Evolutionary conservation across 2,329 filamentous ascomycete genomes (phyloP).

Genomic region (Orbilia javanica): DNA sequence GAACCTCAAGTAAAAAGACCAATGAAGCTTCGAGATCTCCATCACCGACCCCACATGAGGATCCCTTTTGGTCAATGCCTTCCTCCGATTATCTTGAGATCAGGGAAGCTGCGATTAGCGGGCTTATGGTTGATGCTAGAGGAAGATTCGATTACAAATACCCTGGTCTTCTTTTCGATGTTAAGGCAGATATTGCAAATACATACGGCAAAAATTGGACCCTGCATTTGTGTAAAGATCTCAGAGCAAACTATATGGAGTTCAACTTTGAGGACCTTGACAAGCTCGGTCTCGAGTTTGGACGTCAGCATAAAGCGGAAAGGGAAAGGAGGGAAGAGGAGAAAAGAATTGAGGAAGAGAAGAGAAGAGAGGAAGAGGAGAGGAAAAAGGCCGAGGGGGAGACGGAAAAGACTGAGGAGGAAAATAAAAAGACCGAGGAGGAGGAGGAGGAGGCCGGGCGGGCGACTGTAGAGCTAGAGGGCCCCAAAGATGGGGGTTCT

Average conservation of each 20-base stretch:
- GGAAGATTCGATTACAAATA: background rate
- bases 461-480: too few relatives aligned
- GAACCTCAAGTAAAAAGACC: background rate
- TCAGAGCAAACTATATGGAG: background rate
- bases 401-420: background rate
- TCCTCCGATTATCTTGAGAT: background rate
- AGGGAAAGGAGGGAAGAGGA: background rate
- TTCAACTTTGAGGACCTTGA: conserved; percentile 10
- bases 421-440: background rate
- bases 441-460: background rate
- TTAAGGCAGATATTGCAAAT: background rate
- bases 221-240: background rate
- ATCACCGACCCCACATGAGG: background rate
- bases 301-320: background rate
- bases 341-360: background rate
- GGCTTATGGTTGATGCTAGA: background rate
- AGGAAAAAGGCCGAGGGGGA: background rate
- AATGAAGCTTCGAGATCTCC: background rate
- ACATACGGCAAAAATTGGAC: background rate
- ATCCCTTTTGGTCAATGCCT: background rate
- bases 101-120: background rate
- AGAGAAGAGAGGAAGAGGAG: background rate
- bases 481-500: background rate
- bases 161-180: background rate
- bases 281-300: background rate